A percentile compares a stretch with the other conserved stretches of the same genome.
phyloP scores from a whole-genome alignment of 176 grass and related monocot species.

The Paspalum notatum region DNA sequence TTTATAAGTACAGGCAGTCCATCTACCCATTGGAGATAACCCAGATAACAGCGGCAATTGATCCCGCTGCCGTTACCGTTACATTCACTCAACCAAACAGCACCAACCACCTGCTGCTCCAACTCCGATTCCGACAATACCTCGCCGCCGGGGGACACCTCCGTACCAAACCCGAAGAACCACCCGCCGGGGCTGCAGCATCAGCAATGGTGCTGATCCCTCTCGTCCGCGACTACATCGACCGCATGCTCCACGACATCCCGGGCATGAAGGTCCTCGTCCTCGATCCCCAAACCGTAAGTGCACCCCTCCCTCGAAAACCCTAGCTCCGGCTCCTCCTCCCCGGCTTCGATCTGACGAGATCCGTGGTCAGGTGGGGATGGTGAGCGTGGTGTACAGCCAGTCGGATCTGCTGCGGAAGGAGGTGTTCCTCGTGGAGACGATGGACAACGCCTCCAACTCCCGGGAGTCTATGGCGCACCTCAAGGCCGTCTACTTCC shows the following conservation, averaged over 20 bases:
- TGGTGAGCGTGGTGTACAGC: slow-evolving; percentile 95
- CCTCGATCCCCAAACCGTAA: slow-evolving; percentile 80
- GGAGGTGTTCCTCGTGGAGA: slow-evolving; percentile 96
- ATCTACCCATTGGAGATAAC: too few relatives aligned
- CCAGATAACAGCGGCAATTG: too few relatives aligned
- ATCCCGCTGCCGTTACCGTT: too few relatives aligned
- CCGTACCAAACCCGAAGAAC: neutral
- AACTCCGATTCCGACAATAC: slow-evolving; percentile 6
- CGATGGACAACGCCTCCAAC: slow-evolving; percentile 82
- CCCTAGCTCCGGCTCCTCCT: slow-evolving; percentile 9
- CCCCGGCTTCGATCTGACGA: neutral
- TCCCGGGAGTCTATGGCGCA: slow-evolving; percentile 87
- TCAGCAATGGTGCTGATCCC: slow-evolving; percentile 71
- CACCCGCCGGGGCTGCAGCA: too few relatives aligned
- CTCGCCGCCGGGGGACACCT: slow-evolving; percentile 26
- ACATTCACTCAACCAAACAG: too few relatives aligned
- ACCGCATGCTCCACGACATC: slow-evolving; percentile 95
- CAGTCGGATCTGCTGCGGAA: slow-evolving; percentile 92
- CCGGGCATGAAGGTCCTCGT: slow-evolving; percentile 95
- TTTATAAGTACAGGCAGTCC: too few relatives aligned
- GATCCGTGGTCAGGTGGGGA: slow-evolving; percentile 65
- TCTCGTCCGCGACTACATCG: slow-evolving; percentile 88
- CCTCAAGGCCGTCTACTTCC: slow-evolving; percentile 94
- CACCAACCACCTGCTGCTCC: neutral
- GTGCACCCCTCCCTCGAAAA: slow-evolving; percentile 15